A percentile compares a stretch with the other conserved stretches of the same genome.
These are phyloP conservation scores for Prunella vulgaris DNA, from an alignment of 257 asterid species.

Conservation along the genomic window DNA sequence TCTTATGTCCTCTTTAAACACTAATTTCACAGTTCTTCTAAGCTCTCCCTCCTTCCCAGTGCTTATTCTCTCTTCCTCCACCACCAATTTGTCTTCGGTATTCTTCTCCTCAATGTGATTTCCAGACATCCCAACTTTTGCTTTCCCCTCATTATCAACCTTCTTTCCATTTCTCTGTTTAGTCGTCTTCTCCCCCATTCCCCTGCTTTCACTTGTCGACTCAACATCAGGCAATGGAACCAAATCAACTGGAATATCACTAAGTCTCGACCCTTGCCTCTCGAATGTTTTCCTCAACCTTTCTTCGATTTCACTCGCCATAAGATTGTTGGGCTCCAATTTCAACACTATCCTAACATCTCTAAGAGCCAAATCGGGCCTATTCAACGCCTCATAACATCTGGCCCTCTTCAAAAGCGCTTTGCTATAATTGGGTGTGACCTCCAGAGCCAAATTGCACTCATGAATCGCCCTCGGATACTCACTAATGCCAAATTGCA, in stretches of 20 bases:
- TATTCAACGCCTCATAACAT: constrained; percentile 74
- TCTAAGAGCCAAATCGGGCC: constrained; percentile 65
- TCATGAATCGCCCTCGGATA: constrained; percentile 77
- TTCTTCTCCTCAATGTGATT: constrained; percentile 24
- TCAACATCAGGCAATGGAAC: constrained; percentile 54
- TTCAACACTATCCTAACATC: constrained; percentile 56
- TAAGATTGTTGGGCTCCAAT: constrained; percentile 67
- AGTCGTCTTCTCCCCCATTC: constrained; percentile 34
- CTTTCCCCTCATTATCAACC: constrained; percentile 18
- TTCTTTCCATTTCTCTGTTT: constrained; percentile 39
- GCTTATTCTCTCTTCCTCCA: constrained; percentile 57
- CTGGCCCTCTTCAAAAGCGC: constrained; percentile 84
- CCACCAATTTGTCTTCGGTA: constrained; percentile 49
- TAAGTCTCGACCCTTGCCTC: constrained; percentile 38
- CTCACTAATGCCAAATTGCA: constrained; percentile 71
- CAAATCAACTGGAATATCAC: constrained; percentile 36
- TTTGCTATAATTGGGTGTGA: constrained; percentile 69
- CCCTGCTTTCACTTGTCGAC: constrained; percentile 32
- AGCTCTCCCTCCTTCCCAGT: constrained; percentile 41
- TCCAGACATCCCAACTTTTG: constrained; percentile 11
- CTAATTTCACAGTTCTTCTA: constrained; percentile 53
- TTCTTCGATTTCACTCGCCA: constrained; percentile 73
- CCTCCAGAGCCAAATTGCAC: constrained; percentile 85
- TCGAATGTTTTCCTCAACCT: constrained; percentile 55
- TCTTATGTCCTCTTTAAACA: constrained; percentile 84